Evolutionary conservation across 2,329 filamentous ascomycete genomes (phyloP).

Genomic region (Alternaria sp.): DNA sequence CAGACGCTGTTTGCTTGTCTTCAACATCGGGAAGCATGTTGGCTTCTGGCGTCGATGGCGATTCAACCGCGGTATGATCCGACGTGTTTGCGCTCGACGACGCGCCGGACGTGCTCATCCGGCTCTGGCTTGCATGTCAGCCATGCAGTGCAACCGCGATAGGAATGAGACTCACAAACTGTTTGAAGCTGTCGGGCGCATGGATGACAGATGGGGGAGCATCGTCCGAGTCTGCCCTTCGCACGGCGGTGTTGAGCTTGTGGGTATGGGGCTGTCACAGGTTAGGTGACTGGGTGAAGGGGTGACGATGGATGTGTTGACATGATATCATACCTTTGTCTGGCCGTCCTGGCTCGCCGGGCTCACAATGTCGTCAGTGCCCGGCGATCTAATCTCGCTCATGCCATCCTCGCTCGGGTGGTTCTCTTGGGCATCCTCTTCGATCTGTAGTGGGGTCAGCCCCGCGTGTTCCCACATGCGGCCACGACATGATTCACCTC

Average conservation of each 20-base stretch:
- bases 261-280: conserved; percentile 50
- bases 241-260: conserved; percentile 57
- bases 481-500: conserved; percentile 57
- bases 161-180: conserved; percentile 67
- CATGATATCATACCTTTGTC: conserved; percentile 40
- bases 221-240: conserved; percentile 69
- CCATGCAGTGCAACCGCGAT: conserved; percentile 41
- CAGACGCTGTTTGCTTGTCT: conserved; percentile 46
- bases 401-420: conserved; percentile 50
- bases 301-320: background rate
- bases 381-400: conserved; percentile 51
- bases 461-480: conserved; percentile 9
- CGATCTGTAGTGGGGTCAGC: conserved; percentile 62
- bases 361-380: conserved; percentile 48
- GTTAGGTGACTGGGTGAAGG: conserved; percentile 7
- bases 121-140: conserved; percentile 44
- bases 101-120: conserved; percentile 38
- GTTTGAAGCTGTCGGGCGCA: conserved; percentile 81
- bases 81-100: conserved; percentile 44
- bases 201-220: conserved; percentile 92
- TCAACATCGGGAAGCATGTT: conserved; percentile 49
- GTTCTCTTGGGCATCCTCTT: conserved; percentile 77
- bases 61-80: conserved; percentile 49
- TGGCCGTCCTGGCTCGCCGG: conserved; percentile 44
- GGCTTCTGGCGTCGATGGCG: conserved; percentile 50